Evolutionary conservation across 495 filamentous ascomycete genomes (phyloP).

Genomic region (Xylaria cubensis): DNA sequence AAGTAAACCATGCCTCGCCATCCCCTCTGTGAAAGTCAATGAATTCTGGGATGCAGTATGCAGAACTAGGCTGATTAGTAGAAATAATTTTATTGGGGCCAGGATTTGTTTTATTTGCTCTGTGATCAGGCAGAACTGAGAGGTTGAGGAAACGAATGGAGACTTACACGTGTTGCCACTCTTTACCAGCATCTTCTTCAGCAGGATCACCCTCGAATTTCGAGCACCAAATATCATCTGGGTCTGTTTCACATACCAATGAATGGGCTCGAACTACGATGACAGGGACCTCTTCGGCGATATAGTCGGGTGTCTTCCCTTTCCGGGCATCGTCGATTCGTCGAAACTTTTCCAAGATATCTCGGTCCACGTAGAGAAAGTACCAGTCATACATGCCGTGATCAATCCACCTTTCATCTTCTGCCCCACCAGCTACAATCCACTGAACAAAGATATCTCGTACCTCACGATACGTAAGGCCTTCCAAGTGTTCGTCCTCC

Average conservation of each 20-base stretch:
- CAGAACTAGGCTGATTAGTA: background rate
- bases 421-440: background rate
- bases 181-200: background rate
- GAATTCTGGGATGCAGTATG: background rate
- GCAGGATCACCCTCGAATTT: background rate
- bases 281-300: background rate
- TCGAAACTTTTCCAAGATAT: conserved; percentile 3
- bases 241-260: background rate
- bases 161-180: conserved; percentile 2
- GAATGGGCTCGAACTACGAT: background rate
- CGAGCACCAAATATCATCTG: background rate
- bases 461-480: background rate
- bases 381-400: conserved; percentile 2
- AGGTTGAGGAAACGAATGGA: background rate
- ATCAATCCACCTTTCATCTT: background rate
- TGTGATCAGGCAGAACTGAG: background rate
- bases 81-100: background rate
- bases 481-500: background rate
- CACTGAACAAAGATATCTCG: background rate
- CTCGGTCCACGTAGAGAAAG: background rate
- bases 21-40: background rate
- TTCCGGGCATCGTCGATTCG: background rate
- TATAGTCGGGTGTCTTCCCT: background rate
- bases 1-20: background rate
- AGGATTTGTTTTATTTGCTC: background rate